Base-by-base conservation (phyloP, 495 filamentous ascomycete genomes). In the Penicilliopsis zonata region DNA sequence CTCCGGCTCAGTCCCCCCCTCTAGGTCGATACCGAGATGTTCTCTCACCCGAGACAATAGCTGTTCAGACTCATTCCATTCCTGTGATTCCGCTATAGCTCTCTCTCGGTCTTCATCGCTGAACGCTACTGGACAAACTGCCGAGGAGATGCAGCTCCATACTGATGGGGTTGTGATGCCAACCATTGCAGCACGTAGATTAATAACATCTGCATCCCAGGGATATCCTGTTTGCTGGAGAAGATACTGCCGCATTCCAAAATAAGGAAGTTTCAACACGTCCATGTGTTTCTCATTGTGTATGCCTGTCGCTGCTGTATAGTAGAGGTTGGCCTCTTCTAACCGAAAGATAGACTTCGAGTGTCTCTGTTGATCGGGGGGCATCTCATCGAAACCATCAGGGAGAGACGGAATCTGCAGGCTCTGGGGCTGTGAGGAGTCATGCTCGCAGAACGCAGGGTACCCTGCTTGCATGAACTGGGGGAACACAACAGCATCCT, bases 381-480 rank as follows among this genome's bases (percentile, higher is more conserved):
- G 22, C 44, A 54, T 52, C 9, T 42, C 15, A 33, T 55, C 25
- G 31, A 56, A 59, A 40, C 48, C 19, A 32, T 47, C 36, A 10
- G 50, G 52, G 14, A 58, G 49, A 24, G 47, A 41, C 32, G 47
- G 51, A 33, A 47, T 51, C 15, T 46, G 29, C 26, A 58, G 27
- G 31, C 49, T 55, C 38, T 58, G 49, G 37, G 45, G 41, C 15
- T 40, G 30, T 3, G 47, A 58, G 9, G 35, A 44, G 34, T 55
- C 49, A 25, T 53, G 49, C 34, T 56, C 44, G 41, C 55, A 59
- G 25, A 59, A 56, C n/a, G 40, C 50, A 4, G 55, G 52, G 54
- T 59, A 59, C 3, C 52, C 55, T 26, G 43, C 47, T 47, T 59
- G 50, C 41, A 54, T 55, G 27, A 53, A 53, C 16, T 36, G 40